These are phyloP conservation scores for Cantharellus cinnabarinus DNA, from an alignment of 768 basidiomycete genomes.

Conservation along the genomic window DNA sequence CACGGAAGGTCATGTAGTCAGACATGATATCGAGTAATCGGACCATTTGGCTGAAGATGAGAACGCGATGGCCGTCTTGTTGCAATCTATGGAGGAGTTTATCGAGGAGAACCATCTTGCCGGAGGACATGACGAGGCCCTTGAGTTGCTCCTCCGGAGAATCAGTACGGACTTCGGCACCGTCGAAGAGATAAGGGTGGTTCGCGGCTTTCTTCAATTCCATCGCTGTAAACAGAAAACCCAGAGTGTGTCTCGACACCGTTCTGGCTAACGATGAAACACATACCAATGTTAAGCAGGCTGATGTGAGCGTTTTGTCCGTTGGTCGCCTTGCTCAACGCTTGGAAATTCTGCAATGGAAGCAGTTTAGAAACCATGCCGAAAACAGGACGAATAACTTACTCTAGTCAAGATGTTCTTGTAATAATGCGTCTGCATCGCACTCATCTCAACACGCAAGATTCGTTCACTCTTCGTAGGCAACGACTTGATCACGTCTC, in stretches of 20 bases:
- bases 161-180: constrained; percentile 51
- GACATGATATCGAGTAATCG: constrained; percentile 96
- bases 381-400: constrained; percentile 2
- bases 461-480: constrained; percentile 98
- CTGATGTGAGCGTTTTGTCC: constrained; percentile 75
- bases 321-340: constrained; percentile 72
- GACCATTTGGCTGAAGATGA: constrained; percentile 99
- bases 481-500: constrained; percentile 85
- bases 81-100: constrained; percentile 82
- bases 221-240: constrained; percentile 42
- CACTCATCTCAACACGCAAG: constrained; percentile 89
- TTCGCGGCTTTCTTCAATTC: constrained; percentile 98
- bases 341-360: constrained; percentile 62
- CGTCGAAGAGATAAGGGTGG: constrained; percentile 94
- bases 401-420: constrained; percentile 95
- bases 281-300: constrained; percentile 76
- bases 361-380: constrained; percentile 2
- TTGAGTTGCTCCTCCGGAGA: constrained; percentile 69
- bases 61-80: constrained; percentile 83
- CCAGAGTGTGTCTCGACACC: background rate
- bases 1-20: constrained; percentile 82
- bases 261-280: background rate
- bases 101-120: constrained; percentile 95
- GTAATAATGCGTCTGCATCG: constrained; percentile 93
- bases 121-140: constrained; percentile 95